Evolutionary conservation across 768 basidiomycete genomes (phyloP), one percentile per base, ranked within the genome.

Genomic region (Amyloporia xantha): DNA sequence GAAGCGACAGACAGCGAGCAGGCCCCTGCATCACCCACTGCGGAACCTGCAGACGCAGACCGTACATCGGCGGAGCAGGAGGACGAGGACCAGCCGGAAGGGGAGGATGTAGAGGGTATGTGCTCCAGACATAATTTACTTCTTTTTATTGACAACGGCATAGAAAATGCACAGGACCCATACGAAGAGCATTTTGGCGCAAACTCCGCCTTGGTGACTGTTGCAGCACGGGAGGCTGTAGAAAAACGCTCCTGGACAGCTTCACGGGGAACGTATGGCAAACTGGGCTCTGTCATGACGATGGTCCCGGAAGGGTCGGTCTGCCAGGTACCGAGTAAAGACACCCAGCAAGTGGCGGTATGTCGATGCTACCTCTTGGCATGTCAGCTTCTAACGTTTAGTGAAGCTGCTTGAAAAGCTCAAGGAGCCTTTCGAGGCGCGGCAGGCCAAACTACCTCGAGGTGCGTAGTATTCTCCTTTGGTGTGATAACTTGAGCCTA

Each of bases 181-280:
- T 89, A 91, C 59, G 86, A 91, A 57, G 66, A 63, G 9, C 91
- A 93, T 59, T 93, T 90, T 62, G 89, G 88, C 9, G 58, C 73
- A 12, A 68, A 71, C 4, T 76, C 89, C 3, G 48, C 66, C n/a
- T 59, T 69, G 20, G 63, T 87, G 19, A 71, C 79, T 0, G 76
- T 74, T 30, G 58, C 61, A 25, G 74, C 72, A 13, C 74, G 82
- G 47, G 59, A 66, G 10, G 67, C 76, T 4, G 81, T 77, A 0
- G 82, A 86, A 43, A 64, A 72, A 39, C 65, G 69, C 4, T 62
- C 72, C 19, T 93, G 89, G 90, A 72, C 62, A 15, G 69, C 66
- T 15, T 68, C 69, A 0, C 71, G 73, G 56, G 71, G 69, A 43
- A 74, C 67, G 27, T 53, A 73, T 5, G 78, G 80, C n/a, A 80